Base-by-base conservation (phyloP, 768 basidiomycete species). In the Russula foetens region DNA sequence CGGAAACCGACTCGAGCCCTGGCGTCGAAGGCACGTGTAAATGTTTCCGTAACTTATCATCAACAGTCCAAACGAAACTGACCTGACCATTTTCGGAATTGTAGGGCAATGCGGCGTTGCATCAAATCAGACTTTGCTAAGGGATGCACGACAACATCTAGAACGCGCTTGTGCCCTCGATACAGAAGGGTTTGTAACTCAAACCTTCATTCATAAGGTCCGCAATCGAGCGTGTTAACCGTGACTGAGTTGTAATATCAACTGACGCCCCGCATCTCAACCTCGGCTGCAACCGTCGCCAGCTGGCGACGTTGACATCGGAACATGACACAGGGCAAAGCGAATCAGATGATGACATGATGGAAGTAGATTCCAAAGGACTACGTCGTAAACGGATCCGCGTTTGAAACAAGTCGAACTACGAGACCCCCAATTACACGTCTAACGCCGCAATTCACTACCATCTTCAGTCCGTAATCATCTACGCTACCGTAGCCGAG, bases 151-250 rank as follows among this genome's bases (percentile, higher is more conserved):
- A 67, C 74, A 79, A 15, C 84, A 86, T 69, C 76, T 92, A 26
- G 82, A 85, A 65, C 84, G 83, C 47, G 84, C 86, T 43, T 78
- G 75, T 64, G 67, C 71, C 4, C 69, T 90, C 39, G 86, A 90
- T 66, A 78, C 82, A 8, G 74, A 78, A 23, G 85, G 84, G 55
- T 66, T 69, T 14, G 75, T 88, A 1, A 79, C 82, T 8, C 72
- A 74, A 48, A 73, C 73, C 0, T 85, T 88, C 66, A 69, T 88
- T 12, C 67, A 71, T 38, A 81, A 82, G 77, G 90, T 79, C 66
- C 53, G 70, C 46, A 35, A 12, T 24, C 35, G 9, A 35, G 9
- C 11, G 9, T 11, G 31, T 9, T 33, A 19, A n/a, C 24, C 26
- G 11, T 19, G 35, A 47, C 33, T 21, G 29, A 43, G 24, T 33